A percentile compares a stretch with the other conserved stretches of the same genome.
Conservation (phyloP, 495 filamentous ascomycete species). For the Penicillium parvum region DNA sequence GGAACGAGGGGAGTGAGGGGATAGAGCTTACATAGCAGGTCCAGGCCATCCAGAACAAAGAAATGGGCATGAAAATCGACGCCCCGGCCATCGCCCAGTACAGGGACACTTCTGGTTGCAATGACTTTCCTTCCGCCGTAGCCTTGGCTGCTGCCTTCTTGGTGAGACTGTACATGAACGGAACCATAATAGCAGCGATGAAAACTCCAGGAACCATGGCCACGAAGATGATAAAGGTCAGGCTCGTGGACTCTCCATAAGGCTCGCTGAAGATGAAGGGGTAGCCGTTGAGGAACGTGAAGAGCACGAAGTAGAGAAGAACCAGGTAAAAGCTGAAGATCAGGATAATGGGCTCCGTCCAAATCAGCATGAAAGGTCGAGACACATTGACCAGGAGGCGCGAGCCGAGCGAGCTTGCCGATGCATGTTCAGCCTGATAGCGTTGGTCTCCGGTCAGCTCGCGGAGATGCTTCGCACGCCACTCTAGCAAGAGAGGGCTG, state of each 20-base stretch:
- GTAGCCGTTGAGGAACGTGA: slow-evolving; percentile 59
- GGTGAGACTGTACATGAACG: slow-evolving; percentile 37
- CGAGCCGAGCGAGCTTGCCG: background rate
- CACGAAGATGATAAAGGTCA: slow-evolving; percentile 50
- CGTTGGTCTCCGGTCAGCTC: slow-evolving; percentile 34
- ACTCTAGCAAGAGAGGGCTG: slow-evolving; percentile 40
- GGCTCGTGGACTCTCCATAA: slow-evolving; percentile 44
- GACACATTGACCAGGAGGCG: background rate
- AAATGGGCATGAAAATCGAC: slow-evolving; percentile 29
- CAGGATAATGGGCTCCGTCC: slow-evolving; percentile 41
- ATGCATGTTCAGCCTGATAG: slow-evolving; percentile 15
- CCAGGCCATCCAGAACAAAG: slow-evolving; percentile 59
- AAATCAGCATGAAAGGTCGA: background rate
- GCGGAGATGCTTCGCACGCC: slow-evolving; percentile 42
- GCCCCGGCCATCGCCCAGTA: slow-evolving; percentile 7
- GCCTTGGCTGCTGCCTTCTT: background rate
- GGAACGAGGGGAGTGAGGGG: background rate
- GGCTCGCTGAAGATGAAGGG: slow-evolving; percentile 54
- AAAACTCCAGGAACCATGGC: slow-evolving; percentile 51
- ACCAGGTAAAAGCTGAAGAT: slow-evolving; percentile 52
- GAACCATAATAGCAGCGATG: slow-evolving; percentile 39
- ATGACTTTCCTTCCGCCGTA: background rate
- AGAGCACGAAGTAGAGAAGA: slow-evolving; percentile 57
- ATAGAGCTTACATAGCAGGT: slow-evolving; percentile 30
- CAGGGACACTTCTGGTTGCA: slow-evolving; percentile 5